These are phyloP conservation scores for Candida saitoana DNA, from an alignment of 805 yeast species.

Conservation along the genomic window DNA sequence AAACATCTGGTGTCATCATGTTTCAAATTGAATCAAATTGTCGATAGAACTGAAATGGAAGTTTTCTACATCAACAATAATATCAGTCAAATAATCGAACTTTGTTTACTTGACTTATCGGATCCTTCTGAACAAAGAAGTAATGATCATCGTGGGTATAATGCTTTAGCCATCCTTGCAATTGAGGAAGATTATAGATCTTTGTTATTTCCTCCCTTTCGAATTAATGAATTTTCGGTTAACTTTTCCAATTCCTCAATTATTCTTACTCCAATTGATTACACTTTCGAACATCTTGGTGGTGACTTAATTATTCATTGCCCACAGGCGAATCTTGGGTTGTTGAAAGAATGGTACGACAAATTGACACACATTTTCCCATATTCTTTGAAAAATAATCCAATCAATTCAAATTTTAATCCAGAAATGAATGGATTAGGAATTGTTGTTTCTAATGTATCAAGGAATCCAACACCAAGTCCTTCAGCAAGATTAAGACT, in stretches of 20 bases:
- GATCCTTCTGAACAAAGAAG: constrained; percentile 9
- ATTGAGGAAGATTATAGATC: constrained; percentile 22
- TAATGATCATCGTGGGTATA: constrained; percentile 12
- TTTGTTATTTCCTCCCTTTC: constrained; percentile 39
- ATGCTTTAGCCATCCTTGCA: constrained; percentile 36
- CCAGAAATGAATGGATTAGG: constrained; percentile 30
- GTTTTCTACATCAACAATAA: constrained; percentile 11
- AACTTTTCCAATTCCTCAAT: constrained; percentile 10
- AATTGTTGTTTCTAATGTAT: constrained; percentile 18
- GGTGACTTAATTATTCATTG: background rate
- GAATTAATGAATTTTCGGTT: constrained; percentile 33
- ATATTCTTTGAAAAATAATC: constrained; percentile 16
- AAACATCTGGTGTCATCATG: constrained; percentile 29
- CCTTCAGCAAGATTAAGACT: background rate
- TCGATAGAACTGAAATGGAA: constrained; percentile 27
- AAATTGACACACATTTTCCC: constrained; percentile 34
- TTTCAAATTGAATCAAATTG: constrained; percentile 34
- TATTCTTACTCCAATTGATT: constrained; percentile 16
- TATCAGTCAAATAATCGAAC: constrained; percentile 18
- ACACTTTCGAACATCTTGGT: constrained; percentile 5
- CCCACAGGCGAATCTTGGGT: constrained; percentile 8
- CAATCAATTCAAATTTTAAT: constrained; percentile 19
- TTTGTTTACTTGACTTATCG: constrained; percentile 32
- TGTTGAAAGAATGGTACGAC: constrained; percentile 27
- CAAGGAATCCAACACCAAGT: background rate